A percentile compares a stretch with the other conserved stretches of the same genome.
phyloP scores from a whole-genome alignment of 2,329 filamentous ascomycete genomes.

The Pseudogymnoascus sp. region DNA sequence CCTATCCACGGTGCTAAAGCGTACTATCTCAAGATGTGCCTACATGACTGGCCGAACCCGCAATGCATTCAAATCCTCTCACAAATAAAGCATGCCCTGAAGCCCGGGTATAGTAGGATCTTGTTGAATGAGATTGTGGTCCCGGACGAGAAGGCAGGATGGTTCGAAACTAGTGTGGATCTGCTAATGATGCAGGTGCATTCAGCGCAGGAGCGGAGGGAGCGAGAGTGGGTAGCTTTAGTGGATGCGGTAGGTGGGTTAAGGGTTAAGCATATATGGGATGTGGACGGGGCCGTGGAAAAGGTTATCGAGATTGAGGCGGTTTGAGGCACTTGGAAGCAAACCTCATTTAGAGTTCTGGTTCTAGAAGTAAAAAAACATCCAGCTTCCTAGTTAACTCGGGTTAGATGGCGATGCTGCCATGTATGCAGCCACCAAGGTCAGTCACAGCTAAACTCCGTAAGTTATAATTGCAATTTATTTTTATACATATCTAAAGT shows the following conservation, averaged over 20 bases:
- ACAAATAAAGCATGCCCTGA: constrained; percentile 20
- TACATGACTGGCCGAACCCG: constrained; percentile 38
- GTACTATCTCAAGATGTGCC: constrained; percentile 32
- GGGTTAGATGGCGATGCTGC: background rate
- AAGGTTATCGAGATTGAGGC: constrained; percentile 13
- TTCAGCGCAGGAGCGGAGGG: constrained; percentile 11
- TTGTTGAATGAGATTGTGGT: constrained; percentile 21
- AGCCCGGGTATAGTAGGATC: constrained; percentile 26
- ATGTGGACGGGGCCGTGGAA: constrained; percentile 7
- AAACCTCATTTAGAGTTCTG: background rate
- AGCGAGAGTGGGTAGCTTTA: background rate
- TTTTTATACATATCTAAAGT: background rate
- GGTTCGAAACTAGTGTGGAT: constrained; percentile 12
- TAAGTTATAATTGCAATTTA: background rate
- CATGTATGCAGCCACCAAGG: background rate
- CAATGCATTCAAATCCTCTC: constrained; percentile 30
- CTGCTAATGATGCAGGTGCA: constrained; percentile 11
- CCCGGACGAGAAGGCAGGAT: constrained; percentile 12
- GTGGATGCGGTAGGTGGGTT: constrained; percentile 12
- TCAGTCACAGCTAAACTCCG: background rate
- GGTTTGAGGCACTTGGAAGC: background rate
- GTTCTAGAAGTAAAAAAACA: background rate
- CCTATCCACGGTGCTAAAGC: constrained; percentile 29
- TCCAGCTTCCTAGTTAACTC: background rate
- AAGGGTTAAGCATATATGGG: constrained; percentile 5